Conservation (phyloP, 768 basidiomycete species). For the Panaeolus papilionaceus region DNA sequence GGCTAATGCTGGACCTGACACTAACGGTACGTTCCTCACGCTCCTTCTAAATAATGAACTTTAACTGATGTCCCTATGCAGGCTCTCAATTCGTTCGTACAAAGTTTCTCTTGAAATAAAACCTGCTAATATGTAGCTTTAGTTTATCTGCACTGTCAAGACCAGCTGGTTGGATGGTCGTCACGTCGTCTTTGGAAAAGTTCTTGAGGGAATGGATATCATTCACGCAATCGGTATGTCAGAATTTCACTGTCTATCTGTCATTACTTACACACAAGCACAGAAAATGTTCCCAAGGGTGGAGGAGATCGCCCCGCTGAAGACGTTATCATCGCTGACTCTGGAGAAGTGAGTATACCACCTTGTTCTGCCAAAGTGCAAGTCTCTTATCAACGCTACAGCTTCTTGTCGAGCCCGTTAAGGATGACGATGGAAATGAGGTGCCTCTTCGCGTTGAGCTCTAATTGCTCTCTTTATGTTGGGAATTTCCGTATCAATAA, state of each 20-base stretch:
- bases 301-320: slow-evolving; percentile 73
- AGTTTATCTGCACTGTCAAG: slow-evolving; percentile 92
- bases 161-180: slow-evolving; percentile 93
- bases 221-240: slow-evolving; percentile 73
- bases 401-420: slow-evolving; percentile 58
- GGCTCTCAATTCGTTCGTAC: slow-evolving; percentile 87
- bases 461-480: slow-evolving; percentile 56
- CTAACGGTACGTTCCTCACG: slow-evolving; percentile 70
- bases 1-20: slow-evolving; percentile 94
- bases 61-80: slow-evolving; percentile 33
- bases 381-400: slow-evolving; percentile 33
- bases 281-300: slow-evolving; percentile 80
- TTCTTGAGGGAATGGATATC: slow-evolving; percentile 92
- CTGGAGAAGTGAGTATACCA: slow-evolving; percentile 77
- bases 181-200: slow-evolving; percentile 94
- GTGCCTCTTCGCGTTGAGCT: slow-evolving; percentile 96
- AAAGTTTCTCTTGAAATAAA: neutral
- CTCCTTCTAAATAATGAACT: slow-evolving; percentile 6
- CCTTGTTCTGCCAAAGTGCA: neutral
- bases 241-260: neutral
- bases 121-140: slow-evolving; percentile 24
- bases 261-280: slow-evolving; percentile 17
- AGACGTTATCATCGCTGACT: slow-evolving; percentile 81
- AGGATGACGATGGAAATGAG: slow-evolving; percentile 78
- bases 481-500: slow-evolving; percentile 56